phyloP scores from a whole-genome alignment of 2,329 filamentous ascomycete species.

The Xylaria sp. region DNA sequence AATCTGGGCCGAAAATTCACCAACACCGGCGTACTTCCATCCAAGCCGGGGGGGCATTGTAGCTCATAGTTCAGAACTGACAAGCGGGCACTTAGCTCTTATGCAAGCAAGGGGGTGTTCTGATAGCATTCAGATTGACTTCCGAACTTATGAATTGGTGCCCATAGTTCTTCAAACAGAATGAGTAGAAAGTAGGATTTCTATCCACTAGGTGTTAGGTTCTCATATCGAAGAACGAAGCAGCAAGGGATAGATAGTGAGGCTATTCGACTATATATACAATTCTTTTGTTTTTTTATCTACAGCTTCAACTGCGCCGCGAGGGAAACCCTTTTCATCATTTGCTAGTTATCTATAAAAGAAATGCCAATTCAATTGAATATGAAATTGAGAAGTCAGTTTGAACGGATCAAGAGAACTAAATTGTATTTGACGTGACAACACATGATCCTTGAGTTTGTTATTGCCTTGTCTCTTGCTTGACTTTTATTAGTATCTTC shows the following conservation, averaged over 20 bases:
- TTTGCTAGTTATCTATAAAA: no score
- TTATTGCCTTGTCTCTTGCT: not conserved
- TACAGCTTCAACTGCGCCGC: no score
- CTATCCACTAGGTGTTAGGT: no score
- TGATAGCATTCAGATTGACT: slow-evolving; percentile 9
- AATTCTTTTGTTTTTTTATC: no score
- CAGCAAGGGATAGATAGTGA: no score
- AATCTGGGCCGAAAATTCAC: not conserved
- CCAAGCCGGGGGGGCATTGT: not conserved
- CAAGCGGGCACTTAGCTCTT: slow-evolving; percentile 17
- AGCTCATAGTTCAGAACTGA: slow-evolving; percentile 7
- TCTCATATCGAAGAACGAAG: no score
- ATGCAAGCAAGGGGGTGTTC: not conserved
- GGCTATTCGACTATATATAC: no score
- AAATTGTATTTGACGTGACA: no score
- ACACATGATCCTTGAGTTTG: not conserved
- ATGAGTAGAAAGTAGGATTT: not conserved
- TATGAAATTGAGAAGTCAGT: no score
- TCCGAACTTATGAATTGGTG: not conserved
- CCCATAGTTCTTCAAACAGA: not conserved
- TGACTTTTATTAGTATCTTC: slow-evolving; percentile 39
- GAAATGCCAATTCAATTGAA: no score
- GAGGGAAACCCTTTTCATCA: no score
- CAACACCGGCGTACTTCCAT: slow-evolving; percentile 22
- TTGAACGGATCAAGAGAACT: no score